Evolutionary conservation across 179 eudicot species (phyloP).

Genomic region (Patellifolia procumbens): DNA sequence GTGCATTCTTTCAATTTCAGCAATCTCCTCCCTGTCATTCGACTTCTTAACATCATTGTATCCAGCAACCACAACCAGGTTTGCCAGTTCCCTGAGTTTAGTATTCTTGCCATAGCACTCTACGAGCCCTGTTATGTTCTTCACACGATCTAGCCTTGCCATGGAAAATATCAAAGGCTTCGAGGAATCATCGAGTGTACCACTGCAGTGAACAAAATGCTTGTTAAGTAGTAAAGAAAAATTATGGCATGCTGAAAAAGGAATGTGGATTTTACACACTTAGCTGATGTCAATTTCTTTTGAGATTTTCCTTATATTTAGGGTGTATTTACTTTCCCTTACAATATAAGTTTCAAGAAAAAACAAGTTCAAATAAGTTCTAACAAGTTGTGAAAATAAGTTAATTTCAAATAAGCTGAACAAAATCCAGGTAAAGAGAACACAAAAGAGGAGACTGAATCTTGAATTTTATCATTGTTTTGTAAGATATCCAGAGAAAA

Average conservation of each 20-base stretch:
- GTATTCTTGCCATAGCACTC: constrained; percentile 76
- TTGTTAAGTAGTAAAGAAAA: background rate
- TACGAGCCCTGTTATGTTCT: constrained; percentile 82
- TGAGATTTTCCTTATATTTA: background rate
- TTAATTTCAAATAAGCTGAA: no score
- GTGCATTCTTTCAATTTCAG: constrained; percentile 76
- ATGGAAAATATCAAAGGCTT: constrained; percentile 88
- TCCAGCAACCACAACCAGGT: constrained; percentile 92
- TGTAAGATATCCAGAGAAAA: background rate
- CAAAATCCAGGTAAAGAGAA: no score
- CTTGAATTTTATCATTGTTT: background rate
- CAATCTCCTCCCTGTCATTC: constrained; percentile 79
- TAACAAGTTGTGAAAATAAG: no score
- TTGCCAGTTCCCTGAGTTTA: constrained; percentile 58
- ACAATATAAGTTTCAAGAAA: no score
- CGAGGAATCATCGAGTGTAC: constrained; percentile 63
- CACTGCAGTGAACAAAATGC: constrained; percentile 49
- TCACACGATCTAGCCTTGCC: constrained; percentile 88
- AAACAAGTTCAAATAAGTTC: no score
- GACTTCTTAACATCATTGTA: constrained; percentile 67
- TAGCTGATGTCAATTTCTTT: background rate
- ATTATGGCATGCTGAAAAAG: background rate
- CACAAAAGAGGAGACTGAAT: background rate
- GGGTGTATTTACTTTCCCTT: no score
- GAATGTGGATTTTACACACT: background rate